Percentiles rank a stretch among this genome's conserved stretches.
These are phyloP conservation scores for Biscogniauxia sp. DNA, from an alignment of 2,329 filamentous ascomycete species.

Conservation along the genomic window DNA sequence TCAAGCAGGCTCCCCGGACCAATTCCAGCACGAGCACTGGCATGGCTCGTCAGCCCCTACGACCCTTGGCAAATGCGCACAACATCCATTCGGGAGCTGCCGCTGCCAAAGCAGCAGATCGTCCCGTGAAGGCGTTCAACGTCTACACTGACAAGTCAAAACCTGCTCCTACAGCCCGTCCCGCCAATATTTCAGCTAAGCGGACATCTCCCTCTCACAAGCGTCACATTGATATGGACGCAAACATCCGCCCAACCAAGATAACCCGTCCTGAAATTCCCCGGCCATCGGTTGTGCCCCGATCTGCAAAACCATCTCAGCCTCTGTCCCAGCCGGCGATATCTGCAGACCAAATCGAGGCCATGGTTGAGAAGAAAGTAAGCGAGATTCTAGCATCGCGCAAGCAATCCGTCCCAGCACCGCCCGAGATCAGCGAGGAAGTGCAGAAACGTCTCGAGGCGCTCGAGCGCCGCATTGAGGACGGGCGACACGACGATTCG, in stretches of 20 bases:
- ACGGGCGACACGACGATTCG: conserved; percentile 63
- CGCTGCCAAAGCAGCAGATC: conserved; percentile 53
- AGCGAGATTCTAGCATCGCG: conserved; percentile 83
- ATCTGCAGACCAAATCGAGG: conserved; percentile 76
- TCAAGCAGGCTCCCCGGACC: conserved; percentile 69
- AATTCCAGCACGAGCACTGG: conserved; percentile 40
- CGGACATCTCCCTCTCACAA: conserved; percentile 35
- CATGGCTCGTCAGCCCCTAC: conserved; percentile 68
- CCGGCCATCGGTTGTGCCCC: conserved; percentile 18
- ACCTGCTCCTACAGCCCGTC: conserved; percentile 32
- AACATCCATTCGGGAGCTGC: conserved; percentile 66
- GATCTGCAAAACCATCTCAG: conserved; percentile 17
- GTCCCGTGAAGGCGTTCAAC: conserved; percentile 78
- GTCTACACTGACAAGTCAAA: conserved; percentile 78
- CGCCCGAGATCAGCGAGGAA: conserved; percentile 66
- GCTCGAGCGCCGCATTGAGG: conserved; percentile 81
- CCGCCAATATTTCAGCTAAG: conserved; percentile 15
- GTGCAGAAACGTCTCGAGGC: conserved; percentile 79
- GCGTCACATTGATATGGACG: conserved; percentile 42
- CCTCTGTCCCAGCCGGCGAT: conserved; percentile 37
- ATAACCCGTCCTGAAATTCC: conserved; percentile 25
- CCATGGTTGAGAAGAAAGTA: conserved; percentile 88
- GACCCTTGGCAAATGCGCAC: conserved; percentile 71
- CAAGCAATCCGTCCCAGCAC: conserved; percentile 50
- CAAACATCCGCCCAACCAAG: conserved; percentile 30